These are phyloP conservation scores for Penicillium canescens DNA, from an alignment of 495 filamentous ascomycete species.

Conservation along the genomic window DNA sequence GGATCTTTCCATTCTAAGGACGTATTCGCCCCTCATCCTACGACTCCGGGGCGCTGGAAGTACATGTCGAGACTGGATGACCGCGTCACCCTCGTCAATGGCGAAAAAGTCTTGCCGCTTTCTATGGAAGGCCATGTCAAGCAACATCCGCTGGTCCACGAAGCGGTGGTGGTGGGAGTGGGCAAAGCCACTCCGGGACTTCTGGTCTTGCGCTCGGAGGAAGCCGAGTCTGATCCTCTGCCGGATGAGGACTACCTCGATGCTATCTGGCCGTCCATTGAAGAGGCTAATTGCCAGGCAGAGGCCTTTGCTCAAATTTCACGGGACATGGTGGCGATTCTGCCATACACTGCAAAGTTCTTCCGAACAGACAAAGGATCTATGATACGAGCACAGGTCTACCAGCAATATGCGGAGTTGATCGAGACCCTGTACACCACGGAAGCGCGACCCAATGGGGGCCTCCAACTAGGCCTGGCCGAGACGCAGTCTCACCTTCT, in stretches of 20 bases:
- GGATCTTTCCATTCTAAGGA: conserved; percentile 59
- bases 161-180: conserved; percentile 60
- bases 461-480: conserved; percentile 34
- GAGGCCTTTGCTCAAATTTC: conserved; percentile 58
- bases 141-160: conserved; percentile 49
- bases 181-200: conserved; percentile 51
- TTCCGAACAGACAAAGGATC: conserved; percentile 57
- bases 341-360: conserved; percentile 43
- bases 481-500: conserved; percentile 45
- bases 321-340: conserved; percentile 50
- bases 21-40: conserved; percentile 62
- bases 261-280: conserved; percentile 47
- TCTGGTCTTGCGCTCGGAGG: conserved; percentile 48
- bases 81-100: conserved; percentile 62
- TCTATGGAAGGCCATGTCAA: conserved; percentile 59
- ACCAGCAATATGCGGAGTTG: conserved; percentile 42
- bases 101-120: conserved; percentile 70
- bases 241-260: conserved; percentile 43
- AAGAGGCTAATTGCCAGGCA: conserved; percentile 48
- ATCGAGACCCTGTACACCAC: conserved; percentile 51
- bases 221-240: conserved; percentile 24
- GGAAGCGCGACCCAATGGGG: conserved; percentile 28
- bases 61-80: conserved; percentile 64
- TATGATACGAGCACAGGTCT: conserved; percentile 56
- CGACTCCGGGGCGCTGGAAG: conserved; percentile 62